phyloP scores from a whole-genome alignment of 2,329 filamentous ascomycete species.

The Penicillium sp. region DNA sequence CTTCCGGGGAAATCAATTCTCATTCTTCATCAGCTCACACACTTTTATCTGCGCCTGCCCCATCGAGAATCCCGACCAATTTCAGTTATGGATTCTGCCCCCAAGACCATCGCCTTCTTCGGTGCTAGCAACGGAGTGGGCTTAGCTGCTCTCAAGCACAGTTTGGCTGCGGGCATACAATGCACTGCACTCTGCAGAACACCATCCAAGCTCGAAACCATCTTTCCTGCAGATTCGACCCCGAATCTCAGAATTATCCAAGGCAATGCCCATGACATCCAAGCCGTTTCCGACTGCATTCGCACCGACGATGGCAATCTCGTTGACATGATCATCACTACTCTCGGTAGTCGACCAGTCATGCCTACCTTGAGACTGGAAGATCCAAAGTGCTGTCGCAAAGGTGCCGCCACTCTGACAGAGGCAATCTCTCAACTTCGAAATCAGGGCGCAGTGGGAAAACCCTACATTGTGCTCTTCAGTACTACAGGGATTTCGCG shows the following conservation, averaged over 20 bases:
- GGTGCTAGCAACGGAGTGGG: slow-evolving; percentile 49
- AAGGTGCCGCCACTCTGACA: slow-evolving; percentile 25
- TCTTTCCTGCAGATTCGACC: slow-evolving; percentile 34
- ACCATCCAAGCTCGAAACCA: slow-evolving; percentile 43
- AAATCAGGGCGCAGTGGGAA: slow-evolving; percentile 15
- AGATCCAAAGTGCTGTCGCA: slow-evolving; percentile 31
- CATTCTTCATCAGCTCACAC: not conserved
- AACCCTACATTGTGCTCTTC: slow-evolving; percentile 25
- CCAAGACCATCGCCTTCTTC: slow-evolving; percentile 43
- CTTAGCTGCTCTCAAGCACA: slow-evolving; percentile 38
- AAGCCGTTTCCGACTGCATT: slow-evolving; percentile 36
- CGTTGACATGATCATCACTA: slow-evolving; percentile 43
- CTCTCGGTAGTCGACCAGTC: slow-evolving; percentile 39
- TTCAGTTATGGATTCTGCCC: slow-evolving; percentile 7
- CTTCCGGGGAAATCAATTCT: too few species aligned
- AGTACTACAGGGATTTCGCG: slow-evolving; percentile 31
- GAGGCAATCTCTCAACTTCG: slow-evolving; percentile 13
- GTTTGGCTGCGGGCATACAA: slow-evolving; percentile 42
- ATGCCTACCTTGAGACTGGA: slow-evolving; percentile 27
- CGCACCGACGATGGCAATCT: slow-evolving; percentile 16
- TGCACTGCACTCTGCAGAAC: slow-evolving; percentile 46
- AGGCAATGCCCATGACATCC: slow-evolving; percentile 43
- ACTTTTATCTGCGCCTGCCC: not conserved
- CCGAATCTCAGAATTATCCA: slow-evolving; percentile 43
- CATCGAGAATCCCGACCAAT: not conserved